Conservation (phyloP, 1,139 yeast genomes). For the Yamadazyma atlantica region DNA sequence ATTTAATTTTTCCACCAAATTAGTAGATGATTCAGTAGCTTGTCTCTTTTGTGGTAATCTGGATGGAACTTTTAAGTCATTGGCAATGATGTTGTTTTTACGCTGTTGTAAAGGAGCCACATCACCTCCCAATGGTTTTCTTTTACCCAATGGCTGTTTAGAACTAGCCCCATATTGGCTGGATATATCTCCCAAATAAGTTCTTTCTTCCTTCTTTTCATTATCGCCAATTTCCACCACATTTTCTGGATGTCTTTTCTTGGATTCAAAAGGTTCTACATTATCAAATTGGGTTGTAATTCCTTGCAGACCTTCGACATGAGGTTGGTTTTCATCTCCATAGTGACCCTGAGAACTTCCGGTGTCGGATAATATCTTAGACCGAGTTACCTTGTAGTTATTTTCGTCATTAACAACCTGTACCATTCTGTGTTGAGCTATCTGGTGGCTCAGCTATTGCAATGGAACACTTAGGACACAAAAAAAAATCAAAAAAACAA, state of each 20-base stretch:
- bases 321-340: slow-evolving; percentile 4
- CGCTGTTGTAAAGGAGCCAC: slow-evolving; percentile 26
- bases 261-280: slow-evolving; percentile 1
- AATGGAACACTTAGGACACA: too few species aligned
- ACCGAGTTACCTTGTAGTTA: slow-evolving; percentile 37
- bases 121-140: slow-evolving; percentile 36
- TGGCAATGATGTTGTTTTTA: slow-evolving; percentile 11
- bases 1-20: slow-evolving; percentile 46
- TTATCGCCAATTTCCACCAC: slow-evolving; percentile 2
- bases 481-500: too few species aligned
- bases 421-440: too few species aligned
- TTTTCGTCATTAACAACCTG: slow-evolving; percentile 44
- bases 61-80: slow-evolving; percentile 27
- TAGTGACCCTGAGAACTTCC: slow-evolving; percentile 3
- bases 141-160: slow-evolving; percentile 9
- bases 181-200: slow-evolving; percentile 42
- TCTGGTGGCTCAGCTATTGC: too few species aligned
- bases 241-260: neutral
- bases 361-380: slow-evolving; percentile 15
- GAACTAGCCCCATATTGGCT: slow-evolving; percentile 31
- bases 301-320: neutral
- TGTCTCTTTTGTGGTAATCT: slow-evolving; percentile 57
- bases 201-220: slow-evolving; percentile 18
- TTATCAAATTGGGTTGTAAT: neutral
- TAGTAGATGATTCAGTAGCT: slow-evolving; percentile 55